Conservation (phyloP, 2,329 filamentous ascomycete genomes). For the Thermoascus crustaceus region DNA sequence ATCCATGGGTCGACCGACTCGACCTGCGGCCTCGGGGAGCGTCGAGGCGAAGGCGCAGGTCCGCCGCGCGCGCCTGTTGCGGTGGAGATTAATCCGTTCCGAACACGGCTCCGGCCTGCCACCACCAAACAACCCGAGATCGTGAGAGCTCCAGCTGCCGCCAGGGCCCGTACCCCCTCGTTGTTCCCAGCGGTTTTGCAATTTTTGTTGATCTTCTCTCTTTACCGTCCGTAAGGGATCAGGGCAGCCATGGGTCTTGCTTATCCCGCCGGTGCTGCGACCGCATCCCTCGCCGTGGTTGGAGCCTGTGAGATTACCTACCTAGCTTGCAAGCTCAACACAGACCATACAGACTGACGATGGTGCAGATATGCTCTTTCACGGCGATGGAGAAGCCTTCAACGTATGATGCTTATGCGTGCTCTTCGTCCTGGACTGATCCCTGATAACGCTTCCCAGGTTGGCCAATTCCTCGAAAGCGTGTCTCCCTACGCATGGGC, state of each 20-base stretch:
- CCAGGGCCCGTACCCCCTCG: not conserved
- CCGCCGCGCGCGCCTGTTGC: constrained; percentile 1
- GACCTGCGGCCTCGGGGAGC: not conserved
- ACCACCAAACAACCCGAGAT: not conserved
- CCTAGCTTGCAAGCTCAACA: constrained; percentile 12
- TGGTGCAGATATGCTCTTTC: constrained; percentile 87
- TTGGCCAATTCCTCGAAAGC: constrained; percentile 88
- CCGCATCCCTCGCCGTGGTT: constrained; percentile 61
- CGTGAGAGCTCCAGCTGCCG: constrained; percentile 1
- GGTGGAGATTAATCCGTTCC: not conserved
- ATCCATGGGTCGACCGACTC: not conserved
- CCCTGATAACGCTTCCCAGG: constrained; percentile 40
- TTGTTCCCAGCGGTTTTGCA: not conserved
- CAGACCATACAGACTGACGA: constrained; percentile 6
- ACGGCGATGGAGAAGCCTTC: constrained; percentile 89
- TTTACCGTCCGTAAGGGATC: constrained; percentile 3
- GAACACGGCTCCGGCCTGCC: constrained; percentile 1
- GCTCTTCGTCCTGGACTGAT: constrained; percentile 6
- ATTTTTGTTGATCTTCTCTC: not conserved
- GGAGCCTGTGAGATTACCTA: constrained; percentile 60
- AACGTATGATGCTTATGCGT: constrained; percentile 56
- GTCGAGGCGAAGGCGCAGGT: constrained; percentile 1
- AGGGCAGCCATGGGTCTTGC: constrained; percentile 56
- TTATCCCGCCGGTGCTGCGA: constrained; percentile 62
- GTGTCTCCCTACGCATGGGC: constrained; percentile 95